phyloP scores from a whole-genome alignment of 495 filamentous ascomycete genomes.

The Penicillium diatomitis region DNA sequence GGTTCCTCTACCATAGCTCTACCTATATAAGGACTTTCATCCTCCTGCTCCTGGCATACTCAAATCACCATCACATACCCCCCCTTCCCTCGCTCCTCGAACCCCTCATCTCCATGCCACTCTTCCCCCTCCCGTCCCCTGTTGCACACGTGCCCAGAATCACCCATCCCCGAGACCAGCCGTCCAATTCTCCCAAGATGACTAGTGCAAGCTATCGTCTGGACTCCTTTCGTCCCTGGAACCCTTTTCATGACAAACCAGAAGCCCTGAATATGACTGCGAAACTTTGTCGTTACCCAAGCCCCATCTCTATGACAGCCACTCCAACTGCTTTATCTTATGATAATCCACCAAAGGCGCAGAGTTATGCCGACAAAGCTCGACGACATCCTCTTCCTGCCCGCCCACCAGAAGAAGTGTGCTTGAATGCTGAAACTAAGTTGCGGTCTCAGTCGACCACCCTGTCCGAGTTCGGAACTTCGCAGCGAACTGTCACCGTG shows the following conservation, averaged over 20 bases:
- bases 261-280: background rate
- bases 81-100: too few species aligned
- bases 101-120: background rate
- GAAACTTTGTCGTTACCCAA: constrained; percentile 9
- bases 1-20: background rate
- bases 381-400: constrained; percentile 6
- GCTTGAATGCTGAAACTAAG: constrained; percentile 2
- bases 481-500: background rate
- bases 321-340: constrained; percentile 3
- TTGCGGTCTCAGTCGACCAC: constrained; percentile 1
- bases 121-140: background rate
- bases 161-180: background rate
- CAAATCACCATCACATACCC: background rate
- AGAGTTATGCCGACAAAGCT: background rate
- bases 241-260: constrained; percentile 4
- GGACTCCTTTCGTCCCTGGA: constrained; percentile 11
- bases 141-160: background rate
- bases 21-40: background rate
- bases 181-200: constrained; percentile 1
- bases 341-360: background rate
- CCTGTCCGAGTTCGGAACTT: background rate
- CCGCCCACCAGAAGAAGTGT: constrained; percentile 5
- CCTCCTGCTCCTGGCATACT: background rate
- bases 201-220: constrained; percentile 7
- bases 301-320: constrained; percentile 9